These are phyloP conservation scores for Backusella westeae DNA, from an alignment of 192 early-diverging fungal genomes.

Conservation along the genomic window DNA sequence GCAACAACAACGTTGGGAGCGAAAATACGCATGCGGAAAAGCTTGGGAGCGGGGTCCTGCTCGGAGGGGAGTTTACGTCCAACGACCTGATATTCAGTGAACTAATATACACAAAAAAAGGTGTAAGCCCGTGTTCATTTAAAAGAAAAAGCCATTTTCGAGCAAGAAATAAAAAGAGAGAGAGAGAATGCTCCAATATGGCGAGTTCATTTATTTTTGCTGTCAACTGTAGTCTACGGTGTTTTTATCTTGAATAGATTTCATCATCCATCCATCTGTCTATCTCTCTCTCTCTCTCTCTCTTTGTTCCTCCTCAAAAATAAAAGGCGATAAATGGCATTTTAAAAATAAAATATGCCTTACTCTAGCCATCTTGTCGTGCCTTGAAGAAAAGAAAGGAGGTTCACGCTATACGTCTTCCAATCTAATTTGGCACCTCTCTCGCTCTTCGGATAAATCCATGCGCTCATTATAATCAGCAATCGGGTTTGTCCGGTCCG, in stretches of 20 bases:
- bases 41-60: slow-evolving; percentile 89
- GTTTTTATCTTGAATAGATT: not conserved
- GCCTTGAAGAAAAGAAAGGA: slow-evolving; percentile 7
- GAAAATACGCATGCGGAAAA: slow-evolving; percentile 99
- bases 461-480: not conserved
- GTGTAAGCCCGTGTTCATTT: not conserved
- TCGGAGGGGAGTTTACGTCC: slow-evolving; percentile 93
- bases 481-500: not conserved
- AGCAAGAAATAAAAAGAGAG: not conserved
- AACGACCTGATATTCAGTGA: slow-evolving; percentile 68
- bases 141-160: not conserved
- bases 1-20: slow-evolving; percentile 98
- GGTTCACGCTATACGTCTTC: not conserved
- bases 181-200: not conserved
- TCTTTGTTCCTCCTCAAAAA: not conserved
- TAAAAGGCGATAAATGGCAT: not conserved
- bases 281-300: not conserved
- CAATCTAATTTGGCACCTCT: not conserved
- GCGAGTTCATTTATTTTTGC: too few relatives aligned
- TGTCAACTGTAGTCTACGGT: too few relatives aligned
- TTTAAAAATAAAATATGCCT: not conserved
- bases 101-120: not conserved
- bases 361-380: slow-evolving; percentile 7
- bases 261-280: not conserved
- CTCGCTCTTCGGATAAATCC: not conserved